Conservation (phyloP, 2,329 filamentous ascomycete genomes). For the Fusarium nanum region DNA sequence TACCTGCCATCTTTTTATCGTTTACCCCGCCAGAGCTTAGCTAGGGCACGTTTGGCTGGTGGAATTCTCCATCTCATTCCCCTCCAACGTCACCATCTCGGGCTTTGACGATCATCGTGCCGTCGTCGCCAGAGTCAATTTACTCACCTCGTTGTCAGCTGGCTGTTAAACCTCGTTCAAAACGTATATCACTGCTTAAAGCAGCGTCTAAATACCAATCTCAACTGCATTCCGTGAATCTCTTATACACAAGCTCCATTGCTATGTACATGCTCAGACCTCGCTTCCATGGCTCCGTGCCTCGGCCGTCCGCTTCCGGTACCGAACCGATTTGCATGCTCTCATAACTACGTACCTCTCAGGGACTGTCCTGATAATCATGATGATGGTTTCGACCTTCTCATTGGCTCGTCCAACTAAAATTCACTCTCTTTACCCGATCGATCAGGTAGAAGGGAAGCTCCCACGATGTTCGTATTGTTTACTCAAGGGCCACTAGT, state of each 20-base stretch:
- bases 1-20: conserved; percentile 2
- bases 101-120: neutral
- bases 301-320: conserved; percentile 25
- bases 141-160: neutral
- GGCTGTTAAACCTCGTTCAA: neutral
- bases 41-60: conserved; percentile 9
- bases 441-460: neutral
- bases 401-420: conserved; percentile 1
- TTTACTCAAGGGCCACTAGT: neutral
- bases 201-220: neutral
- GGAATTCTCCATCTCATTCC: conserved; percentile 14
- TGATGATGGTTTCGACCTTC: neutral
- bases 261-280: neutral
- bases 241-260: conserved; percentile 1
- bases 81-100: conserved; percentile 13
- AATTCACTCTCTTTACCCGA: neutral
- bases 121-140: neutral
- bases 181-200: neutral
- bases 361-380: conserved; percentile 12
- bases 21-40: conserved; percentile 41
- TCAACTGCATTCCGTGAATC: neutral
- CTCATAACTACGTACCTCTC: conserved; percentile 23
- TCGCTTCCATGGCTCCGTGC: conserved; percentile 12
- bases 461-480: neutral
- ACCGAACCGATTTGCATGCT: conserved; percentile 19